Evolutionary conservation across 73 alveolate species (phyloP).

Genomic region (Tetrahymena malaccensis): DNA sequence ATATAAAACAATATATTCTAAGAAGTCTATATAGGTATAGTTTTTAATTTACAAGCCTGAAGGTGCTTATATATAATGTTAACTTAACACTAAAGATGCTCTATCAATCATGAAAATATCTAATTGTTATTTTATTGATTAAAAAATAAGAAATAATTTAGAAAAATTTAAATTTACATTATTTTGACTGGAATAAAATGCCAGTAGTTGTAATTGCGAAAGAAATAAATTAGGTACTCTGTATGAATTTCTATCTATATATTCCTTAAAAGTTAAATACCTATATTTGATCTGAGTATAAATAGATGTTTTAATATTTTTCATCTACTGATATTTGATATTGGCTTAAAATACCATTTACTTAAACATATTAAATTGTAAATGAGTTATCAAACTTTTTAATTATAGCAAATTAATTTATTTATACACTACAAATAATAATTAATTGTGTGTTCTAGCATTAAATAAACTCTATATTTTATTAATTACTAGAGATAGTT

Average conservation of each 20-base stretch:
- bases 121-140: neutral
- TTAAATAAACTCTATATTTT: neutral
- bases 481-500: neutral
- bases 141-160: no score
- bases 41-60: neutral
- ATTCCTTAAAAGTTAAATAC: neutral
- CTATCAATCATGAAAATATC: neutral
- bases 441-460: neutral
- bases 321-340: neutral
- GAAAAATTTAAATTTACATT: neutral
- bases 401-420: neutral
- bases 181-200: neutral
- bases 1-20: neutral
- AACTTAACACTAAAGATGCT: neutral
- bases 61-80: neutral
- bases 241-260: no score
- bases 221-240: neutral
- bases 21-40: neutral
- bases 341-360: neutral
- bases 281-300: neutral
- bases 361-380: neutral
- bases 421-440: neutral
- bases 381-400: no score
- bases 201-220: neutral
- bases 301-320: neutral